phyloP scores from a whole-genome alignment of 2,329 filamentous ascomycete genomes.

The Ophiostoma ips region DNA sequence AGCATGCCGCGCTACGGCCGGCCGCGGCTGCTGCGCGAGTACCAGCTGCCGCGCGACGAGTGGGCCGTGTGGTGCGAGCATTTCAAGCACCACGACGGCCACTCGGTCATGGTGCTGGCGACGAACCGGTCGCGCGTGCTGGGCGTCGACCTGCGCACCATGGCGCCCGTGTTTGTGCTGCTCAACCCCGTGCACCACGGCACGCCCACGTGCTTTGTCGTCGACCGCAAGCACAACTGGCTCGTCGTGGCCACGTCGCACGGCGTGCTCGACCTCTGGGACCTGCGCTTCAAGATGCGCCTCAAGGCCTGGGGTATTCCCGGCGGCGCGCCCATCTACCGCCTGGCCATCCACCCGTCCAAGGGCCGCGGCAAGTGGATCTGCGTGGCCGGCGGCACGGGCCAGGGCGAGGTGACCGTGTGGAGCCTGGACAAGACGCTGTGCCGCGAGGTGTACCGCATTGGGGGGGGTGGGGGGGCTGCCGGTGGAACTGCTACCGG shows the following conservation, averaged over 20 bases:
- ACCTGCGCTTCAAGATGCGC: constrained; percentile 82
- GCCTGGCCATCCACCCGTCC: constrained; percentile 63
- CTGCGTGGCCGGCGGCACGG: constrained; percentile 77
- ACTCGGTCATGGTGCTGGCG: constrained; percentile 71
- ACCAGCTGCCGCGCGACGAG: constrained; percentile 61
- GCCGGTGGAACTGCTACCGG: no score
- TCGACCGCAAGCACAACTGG: constrained; percentile 81
- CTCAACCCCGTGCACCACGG: constrained; percentile 87
- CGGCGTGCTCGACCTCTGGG: constrained; percentile 88
- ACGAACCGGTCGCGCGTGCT: constrained; percentile 77
- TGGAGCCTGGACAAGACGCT: constrained; percentile 89
- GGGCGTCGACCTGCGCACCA: constrained; percentile 74
- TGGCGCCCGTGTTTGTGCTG: constrained; percentile 67
- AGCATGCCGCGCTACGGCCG: constrained; percentile 54
- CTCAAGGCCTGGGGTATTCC: constrained; percentile 80
- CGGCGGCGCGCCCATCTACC: constrained; percentile 65
- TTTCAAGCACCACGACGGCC: constrained; percentile 64
- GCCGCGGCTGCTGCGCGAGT: constrained; percentile 61
- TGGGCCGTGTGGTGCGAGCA: constrained; percentile 85
- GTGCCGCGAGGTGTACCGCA: constrained; percentile 81
- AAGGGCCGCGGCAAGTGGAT: constrained; percentile 72
- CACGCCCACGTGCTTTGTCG: constrained; percentile 77
- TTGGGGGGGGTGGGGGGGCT: constrained; percentile 33
- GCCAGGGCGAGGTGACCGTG: constrained; percentile 76
- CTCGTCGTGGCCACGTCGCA: constrained; percentile 82